Evolutionary conservation across 2,329 filamentous ascomycete species (phyloP).

Genomic region (Colletotrichum salicis): DNA sequence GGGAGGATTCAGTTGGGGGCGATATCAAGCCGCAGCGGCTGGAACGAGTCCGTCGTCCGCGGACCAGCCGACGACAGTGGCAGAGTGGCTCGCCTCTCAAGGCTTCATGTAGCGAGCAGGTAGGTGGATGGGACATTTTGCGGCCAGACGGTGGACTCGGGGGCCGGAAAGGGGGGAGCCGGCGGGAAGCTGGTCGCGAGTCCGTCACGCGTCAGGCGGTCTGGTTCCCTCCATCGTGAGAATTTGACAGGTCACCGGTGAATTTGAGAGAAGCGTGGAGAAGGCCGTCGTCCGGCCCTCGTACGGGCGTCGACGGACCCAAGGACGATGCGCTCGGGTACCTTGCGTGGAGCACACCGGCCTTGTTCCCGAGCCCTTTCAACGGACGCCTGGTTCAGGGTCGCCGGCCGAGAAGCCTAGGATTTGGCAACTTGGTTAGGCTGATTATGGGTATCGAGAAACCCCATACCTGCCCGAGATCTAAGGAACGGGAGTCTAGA

Average conservation of each 20-base stretch:
- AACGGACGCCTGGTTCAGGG: background rate
- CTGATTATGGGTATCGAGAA: background rate
- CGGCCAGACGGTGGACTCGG: background rate
- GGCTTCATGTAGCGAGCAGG: too few species aligned
- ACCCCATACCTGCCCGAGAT: background rate
- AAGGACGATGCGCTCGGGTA: constrained; percentile 8
- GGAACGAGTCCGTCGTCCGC: too few species aligned
- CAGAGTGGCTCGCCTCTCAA: too few species aligned
- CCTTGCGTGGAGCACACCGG: background rate
- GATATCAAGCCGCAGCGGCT: background rate
- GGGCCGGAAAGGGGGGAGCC: constrained; percentile 10
- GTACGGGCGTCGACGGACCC: background rate
- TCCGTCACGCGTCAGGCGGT: constrained; percentile 4
- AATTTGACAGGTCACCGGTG: background rate
- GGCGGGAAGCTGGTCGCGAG: constrained; percentile 10
- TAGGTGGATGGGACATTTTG: background rate
- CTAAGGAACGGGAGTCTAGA: background rate
- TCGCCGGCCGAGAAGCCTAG: background rate
- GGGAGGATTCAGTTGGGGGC: background rate
- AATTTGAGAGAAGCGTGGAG: constrained; percentile 3
- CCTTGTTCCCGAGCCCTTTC: background rate
- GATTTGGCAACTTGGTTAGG: background rate
- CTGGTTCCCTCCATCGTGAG: background rate
- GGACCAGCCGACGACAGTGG: too few species aligned
- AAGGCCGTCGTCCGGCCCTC: constrained; percentile 1